Conservation (phyloP, 805 yeast genomes). For the Metschnikowia hibisci region DNA sequence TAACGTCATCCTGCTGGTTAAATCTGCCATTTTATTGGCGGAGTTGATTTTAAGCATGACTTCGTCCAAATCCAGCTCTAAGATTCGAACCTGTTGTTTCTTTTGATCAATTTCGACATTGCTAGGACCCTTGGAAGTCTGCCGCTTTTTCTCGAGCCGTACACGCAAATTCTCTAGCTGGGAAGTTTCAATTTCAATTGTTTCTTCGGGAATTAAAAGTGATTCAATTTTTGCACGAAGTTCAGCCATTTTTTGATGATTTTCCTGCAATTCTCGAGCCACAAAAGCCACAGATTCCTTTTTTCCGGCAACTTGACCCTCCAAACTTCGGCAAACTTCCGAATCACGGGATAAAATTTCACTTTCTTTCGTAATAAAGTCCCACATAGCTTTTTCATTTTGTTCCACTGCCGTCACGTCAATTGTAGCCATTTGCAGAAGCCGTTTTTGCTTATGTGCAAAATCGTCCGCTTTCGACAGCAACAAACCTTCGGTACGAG, state of each 20-base stretch:
- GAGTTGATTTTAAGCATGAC: slow-evolving; percentile 47
- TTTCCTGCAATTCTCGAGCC: neutral
- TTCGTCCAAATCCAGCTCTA: slow-evolving; percentile 45
- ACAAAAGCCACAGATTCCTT: slow-evolving; percentile 41
- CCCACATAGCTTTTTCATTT: no score
- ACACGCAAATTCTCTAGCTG: slow-evolving; percentile 37
- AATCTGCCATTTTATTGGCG: slow-evolving; percentile 56
- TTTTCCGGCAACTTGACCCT: slow-evolving; percentile 21
- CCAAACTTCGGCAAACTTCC: neutral
- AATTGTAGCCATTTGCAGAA: neutral
- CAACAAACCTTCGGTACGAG: slow-evolving; percentile 49
- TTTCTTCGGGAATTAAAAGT: slow-evolving; percentile 42
- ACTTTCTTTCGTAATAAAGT: neutral
- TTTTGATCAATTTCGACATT: slow-evolving; percentile 37
- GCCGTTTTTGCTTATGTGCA: slow-evolving; percentile 14
- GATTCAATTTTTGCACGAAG: slow-evolving; percentile 27
- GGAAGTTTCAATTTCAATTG: slow-evolving; percentile 42
- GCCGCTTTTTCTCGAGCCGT: slow-evolving; percentile 26
- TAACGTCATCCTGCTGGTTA: slow-evolving; percentile 50
- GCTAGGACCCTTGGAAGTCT: slow-evolving; percentile 26
- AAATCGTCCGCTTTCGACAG: slow-evolving; percentile 40
- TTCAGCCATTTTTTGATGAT: neutral
- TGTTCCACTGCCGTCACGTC: no score
- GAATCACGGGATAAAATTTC: neutral
- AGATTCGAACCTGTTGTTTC: slow-evolving; percentile 23